Base-by-base conservation (phyloP, 495 filamentous ascomycete species). In the Tuber microsphaerosporum region DNA sequence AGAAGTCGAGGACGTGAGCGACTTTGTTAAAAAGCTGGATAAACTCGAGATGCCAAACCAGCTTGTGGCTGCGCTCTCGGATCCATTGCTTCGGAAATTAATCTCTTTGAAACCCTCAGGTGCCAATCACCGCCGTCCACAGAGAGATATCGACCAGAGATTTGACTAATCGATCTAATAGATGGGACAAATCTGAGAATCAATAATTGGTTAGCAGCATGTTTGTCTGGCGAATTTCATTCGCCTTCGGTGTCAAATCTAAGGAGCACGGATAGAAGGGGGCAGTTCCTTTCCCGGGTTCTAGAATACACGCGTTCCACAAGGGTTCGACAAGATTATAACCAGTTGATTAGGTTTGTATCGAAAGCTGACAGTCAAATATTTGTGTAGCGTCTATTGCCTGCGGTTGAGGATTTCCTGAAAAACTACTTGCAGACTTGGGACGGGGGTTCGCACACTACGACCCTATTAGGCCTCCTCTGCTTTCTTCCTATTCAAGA, bases 31-130 rank as follows among this genome's bases (percentile, higher is more conserved):
- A 31, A 93, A 89, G 69, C 82, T 97, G 12, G 93, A 97, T 75
- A 90, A 87, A 77, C 90, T 97, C 46, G 92, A 94, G 80, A 84
- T 93, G 48, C 93, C 93, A 8, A 93, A 90, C 74, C 93, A 96
- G 82, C 86, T 95, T 3, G 89, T 92, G 39, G 92, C 94, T 10
- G 89, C 89, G 16, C 84, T 97, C 26, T 89, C 87, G 6, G 92
- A 97, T 83, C 89, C 88, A 9, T 86, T 97, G 70, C 87, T 94
- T 22, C 93, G 94, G 79, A 94, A 93, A 78, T 89, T 92, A 70
- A 78, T 95, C 34, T 85, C 87, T 26, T 83, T 96, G 34, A 88
- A 87, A 41, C 89, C 91, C 43, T 87, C 90, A 2, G 87, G 89
- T 81, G 51, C 46, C 56, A 69, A 26, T 71, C 56, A 84, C 48